A percentile compares a stretch with the other conserved stretches of the same genome.
These are phyloP conservation scores for Pichia eremophila DNA, from an alignment of 805 yeast genomes.

Conservation along the genomic window DNA sequence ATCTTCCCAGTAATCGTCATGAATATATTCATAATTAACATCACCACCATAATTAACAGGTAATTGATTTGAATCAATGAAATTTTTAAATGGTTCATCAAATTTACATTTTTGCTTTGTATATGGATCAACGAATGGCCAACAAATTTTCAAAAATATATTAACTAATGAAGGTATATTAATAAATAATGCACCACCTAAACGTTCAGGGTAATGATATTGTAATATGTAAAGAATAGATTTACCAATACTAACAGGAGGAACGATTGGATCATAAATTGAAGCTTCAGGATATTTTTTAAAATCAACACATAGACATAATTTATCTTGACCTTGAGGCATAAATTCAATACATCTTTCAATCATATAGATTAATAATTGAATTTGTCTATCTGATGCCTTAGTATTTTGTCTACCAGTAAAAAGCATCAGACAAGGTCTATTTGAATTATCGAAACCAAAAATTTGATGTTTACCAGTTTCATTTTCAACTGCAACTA, in stretches of 20 bases:
- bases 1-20: constrained; percentile 72
- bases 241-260: constrained; percentile 78
- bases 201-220: constrained; percentile 93
- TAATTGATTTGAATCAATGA: constrained; percentile 72
- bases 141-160: constrained; percentile 84
- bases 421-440: constrained; percentile 85
- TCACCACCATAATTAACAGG: constrained; percentile 79
- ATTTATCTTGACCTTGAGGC: constrained; percentile 93
- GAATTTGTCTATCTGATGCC: constrained; percentile 80
- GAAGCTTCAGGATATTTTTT: constrained; percentile 57
- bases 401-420: constrained; percentile 98
- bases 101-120: constrained; percentile 90
- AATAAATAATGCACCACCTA: constrained; percentile 84
- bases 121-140: constrained; percentile 93
- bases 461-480: constrained; percentile 86
- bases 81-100: constrained; percentile 79
- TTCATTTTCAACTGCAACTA: constrained; percentile 61
- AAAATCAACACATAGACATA: constrained; percentile 88
- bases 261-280: constrained; percentile 36
- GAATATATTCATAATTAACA: constrained; percentile 76
- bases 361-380: constrained; percentile 85
- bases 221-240: constrained; percentile 87
- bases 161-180: constrained; percentile 94
- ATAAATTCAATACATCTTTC: constrained; percentile 88
- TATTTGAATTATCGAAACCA: constrained; percentile 81